Evolutionary conservation across 2,329 filamentous ascomycete species (phyloP).

Genomic region (Scytalidium lignicola): DNA sequence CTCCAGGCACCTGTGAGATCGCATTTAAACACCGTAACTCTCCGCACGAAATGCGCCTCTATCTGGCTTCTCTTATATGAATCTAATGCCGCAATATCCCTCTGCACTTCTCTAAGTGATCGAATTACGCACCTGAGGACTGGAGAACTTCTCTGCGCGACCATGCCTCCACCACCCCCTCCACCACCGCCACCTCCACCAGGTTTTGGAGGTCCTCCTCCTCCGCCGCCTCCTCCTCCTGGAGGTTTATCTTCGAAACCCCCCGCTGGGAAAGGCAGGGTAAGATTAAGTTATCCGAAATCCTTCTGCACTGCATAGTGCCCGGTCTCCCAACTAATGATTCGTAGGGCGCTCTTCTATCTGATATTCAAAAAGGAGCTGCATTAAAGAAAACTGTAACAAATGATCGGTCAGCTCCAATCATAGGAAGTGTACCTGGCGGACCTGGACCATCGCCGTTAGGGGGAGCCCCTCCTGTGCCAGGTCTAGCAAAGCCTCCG

Average conservation of each 20-base stretch:
- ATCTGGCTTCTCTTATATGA: background rate
- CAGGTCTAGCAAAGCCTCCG: slow-evolving; percentile 54
- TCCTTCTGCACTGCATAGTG: slow-evolving; percentile 11
- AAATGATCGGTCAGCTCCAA: slow-evolving; percentile 86
- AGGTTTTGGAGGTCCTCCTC: slow-evolving; percentile 52
- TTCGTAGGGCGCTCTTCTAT: slow-evolving; percentile 72
- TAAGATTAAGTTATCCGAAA: slow-evolving; percentile 37
- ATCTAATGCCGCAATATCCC: background rate
- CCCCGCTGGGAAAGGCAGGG: slow-evolving; percentile 54
- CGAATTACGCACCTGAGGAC: background rate
- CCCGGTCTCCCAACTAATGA: slow-evolving; percentile 13
- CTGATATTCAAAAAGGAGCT: slow-evolving; percentile 80
- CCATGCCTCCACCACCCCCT: slow-evolving; percentile 57
- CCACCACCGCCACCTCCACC: slow-evolving; percentile 62
- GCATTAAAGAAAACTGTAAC: slow-evolving; percentile 79
- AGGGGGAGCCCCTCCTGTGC: slow-evolving; percentile 78
- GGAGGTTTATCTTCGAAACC: slow-evolving; percentile 54
- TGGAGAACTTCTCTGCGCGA: background rate
- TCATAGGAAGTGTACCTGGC: slow-evolving; percentile 52
- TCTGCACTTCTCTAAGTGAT: background rate
- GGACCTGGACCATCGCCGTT: slow-evolving; percentile 55
- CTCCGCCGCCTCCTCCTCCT: slow-evolving; percentile 62
- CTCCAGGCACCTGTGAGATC: background rate
- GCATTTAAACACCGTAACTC: background rate
- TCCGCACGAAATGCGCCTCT: background rate